Base-by-base conservation (phyloP, 345 rosid genomes). In the Boechera stricta region DNA sequence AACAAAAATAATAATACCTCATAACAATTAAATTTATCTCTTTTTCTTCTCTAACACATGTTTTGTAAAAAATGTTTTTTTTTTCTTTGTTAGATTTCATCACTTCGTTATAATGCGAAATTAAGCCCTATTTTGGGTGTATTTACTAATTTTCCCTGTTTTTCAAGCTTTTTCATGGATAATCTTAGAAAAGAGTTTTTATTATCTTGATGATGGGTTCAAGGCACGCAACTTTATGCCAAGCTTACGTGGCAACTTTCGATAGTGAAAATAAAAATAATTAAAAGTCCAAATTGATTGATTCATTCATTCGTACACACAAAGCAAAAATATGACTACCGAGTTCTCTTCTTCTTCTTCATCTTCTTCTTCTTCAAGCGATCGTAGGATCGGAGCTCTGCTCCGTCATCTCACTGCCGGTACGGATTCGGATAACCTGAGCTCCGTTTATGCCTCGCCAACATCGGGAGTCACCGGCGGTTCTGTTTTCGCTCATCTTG, bases 401-500 rank as follows among this genome's bases (percentile, higher is more conserved):
- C 69, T 82, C 44, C 80, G 86, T 56, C 91, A 87, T 64, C 84
- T 87, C 52, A 69, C 68, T 5, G 45, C 71, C 45, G 76, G 35
- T 0, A 6, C 16, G 2, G 39, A 81, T 9, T 45, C 39, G 31
- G 79, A 67, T 33, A 39, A 69, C 35, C 57, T 54, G 10, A 70
- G 72, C 71, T 58, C 83, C 18, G 49, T 87, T 47, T 36, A 77
- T 6, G 74, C 83, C 10, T 87, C 84, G 44, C 88, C 86, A 4
- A 85, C 88, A 39, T 79, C 82, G 29, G 77, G 82, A 54, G 32
- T 12, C 55, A 53, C 81, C 24, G 81, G 82, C n/a, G 84, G 71
- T 79, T 92, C 98, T 59, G 92, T 89, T 74, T 90, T 92, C 84
- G 70, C 86, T 61, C 92, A 87, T 81, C 85, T 93, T 21, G 88